A percentile compares a stretch with the other conserved stretches of the same genome.
Evolutionary conservation across 768 basidiomycete genomes (phyloP).

Genomic region (Pholiota microspora): DNA sequence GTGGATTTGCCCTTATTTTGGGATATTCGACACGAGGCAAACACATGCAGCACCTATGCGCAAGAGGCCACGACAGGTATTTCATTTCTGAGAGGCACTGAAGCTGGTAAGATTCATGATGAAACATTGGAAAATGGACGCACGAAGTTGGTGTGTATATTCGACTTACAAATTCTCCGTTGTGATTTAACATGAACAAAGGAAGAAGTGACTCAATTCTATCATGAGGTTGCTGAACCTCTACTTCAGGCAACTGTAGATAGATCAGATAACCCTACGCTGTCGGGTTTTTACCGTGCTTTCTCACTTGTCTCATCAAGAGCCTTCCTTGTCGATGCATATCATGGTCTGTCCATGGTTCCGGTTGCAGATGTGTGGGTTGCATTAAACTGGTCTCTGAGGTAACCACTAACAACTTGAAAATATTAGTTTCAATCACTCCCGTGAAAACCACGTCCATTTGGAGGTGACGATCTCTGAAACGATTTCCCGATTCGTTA

Average conservation of each 20-base stretch:
- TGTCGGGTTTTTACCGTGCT: constrained; percentile 49
- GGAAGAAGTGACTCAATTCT: constrained; percentile 37
- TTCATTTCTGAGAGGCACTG: constrained; percentile 43
- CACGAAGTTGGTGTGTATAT: constrained; percentile 22
- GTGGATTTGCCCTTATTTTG: constrained; percentile 67
- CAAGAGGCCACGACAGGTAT: constrained; percentile 30
- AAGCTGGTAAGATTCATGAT: constrained; percentile 29
- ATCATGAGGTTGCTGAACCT: constrained; percentile 30
- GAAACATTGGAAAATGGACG: constrained; percentile 14
- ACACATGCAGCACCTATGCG: constrained; percentile 6
- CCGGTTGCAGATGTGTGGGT: constrained; percentile 83
- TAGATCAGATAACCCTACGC: constrained; percentile 18
- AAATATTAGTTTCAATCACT: constrained; percentile 66
- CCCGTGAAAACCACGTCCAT: constrained; percentile 66
- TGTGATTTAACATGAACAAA: constrained; percentile 11
- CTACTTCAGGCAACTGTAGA: constrained; percentile 23
- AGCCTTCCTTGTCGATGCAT: constrained; percentile 81
- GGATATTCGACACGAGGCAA: constrained; percentile 21
- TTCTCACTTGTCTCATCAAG: constrained; percentile 73
- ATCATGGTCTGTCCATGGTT: constrained; percentile 79
- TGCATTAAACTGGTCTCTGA: constrained; percentile 1
- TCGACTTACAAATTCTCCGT: background rate
- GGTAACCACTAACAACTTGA: constrained; percentile 7
- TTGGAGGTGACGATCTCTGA: constrained; percentile 51
- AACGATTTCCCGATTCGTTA: background rate